Percentiles rank a stretch among this genome's conserved stretches.
Evolutionary conservation across 2,329 filamentous ascomycete genomes (phyloP).

Genomic region (Pleoardoris graminearum): DNA sequence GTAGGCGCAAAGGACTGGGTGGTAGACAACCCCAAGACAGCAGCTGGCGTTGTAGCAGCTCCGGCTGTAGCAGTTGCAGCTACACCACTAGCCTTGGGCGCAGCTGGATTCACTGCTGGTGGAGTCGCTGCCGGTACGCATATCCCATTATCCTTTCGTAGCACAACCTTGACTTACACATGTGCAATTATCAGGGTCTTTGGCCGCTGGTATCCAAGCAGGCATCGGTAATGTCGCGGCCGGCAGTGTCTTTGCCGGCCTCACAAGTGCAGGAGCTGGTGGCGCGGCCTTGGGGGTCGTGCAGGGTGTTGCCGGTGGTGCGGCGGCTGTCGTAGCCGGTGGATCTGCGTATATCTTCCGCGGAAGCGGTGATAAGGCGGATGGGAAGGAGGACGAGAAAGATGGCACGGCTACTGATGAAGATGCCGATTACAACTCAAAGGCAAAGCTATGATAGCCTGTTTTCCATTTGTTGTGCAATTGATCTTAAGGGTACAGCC

Average conservation of each 20-base stretch:
- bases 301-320: background rate
- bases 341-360: background rate
- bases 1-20: slow-evolving; percentile 15
- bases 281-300: background rate
- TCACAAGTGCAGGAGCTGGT: background rate
- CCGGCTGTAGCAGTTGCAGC: slow-evolving; percentile 11
- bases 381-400: background rate
- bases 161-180: background rate
- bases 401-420: too few species aligned
- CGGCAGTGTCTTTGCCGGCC: background rate
- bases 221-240: slow-evolving; percentile 2
- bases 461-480: too few species aligned
- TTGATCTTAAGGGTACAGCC: too few species aligned
- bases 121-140: slow-evolving; percentile 19
- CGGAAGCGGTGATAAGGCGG: background rate
- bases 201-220: slow-evolving; percentile 6
- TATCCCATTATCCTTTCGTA: too few species aligned
- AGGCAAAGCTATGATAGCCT: too few species aligned
- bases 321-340: background rate
- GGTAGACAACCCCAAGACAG: slow-evolving; percentile 12
- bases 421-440: too few species aligned
- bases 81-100: background rate
- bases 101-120: slow-evolving; percentile 16
- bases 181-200: background rate
- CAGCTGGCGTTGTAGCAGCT: slow-evolving; percentile 11